Base-by-base conservation (phyloP, 805 yeast genomes). In the Tetrapisispora nanseiensis region DNA sequence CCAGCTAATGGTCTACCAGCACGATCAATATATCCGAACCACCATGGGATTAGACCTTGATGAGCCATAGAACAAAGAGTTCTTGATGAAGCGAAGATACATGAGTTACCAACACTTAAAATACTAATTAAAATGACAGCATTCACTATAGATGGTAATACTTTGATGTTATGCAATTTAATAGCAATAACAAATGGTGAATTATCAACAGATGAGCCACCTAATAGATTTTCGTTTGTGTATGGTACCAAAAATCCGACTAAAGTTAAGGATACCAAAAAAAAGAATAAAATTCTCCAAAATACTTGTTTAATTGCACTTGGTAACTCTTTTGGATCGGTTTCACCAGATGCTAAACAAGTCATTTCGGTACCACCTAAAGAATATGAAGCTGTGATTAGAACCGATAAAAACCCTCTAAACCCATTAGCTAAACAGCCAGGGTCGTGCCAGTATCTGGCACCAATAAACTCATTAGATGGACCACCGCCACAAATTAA, bases 261-360 rank as follows among this genome's bases (percentile, higher is more conserved):
- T 43, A 74, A 65, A 43, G 76, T 67, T 37, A 76, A 69, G 37
- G 80, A 72, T 38, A 70, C 61, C 39, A 78, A 57, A 63, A 78
- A 79, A 53, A 79, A 78, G 29, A 66, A 67, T 49, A 65, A 71
- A 56, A 79, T 72, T 67, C 80, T 74, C 66, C 73, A 76, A 39
- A 79, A 42, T 4, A 81, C 86, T 62, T 82, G 87, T 59, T 82
- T 83, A 47, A 78, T 75, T 33, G 89, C 87, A 33, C 71, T 68
- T 26, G 89, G 90, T 43, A 82, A 69, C 4, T 80, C 62, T 43
- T 68, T 68, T 59, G 81, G 74, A 20, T 65, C 72, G 6, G 86
- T 71, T 62, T 82, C 90, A 12, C 86, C 87, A 19, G 86, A 81
- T 4, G 86, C 82, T 33, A 82, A 65, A 37, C 85, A 82, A 21